Base-by-base conservation (phyloP, 2,329 filamentous ascomycete genomes). In the Alternaria brassicicola region DNA sequence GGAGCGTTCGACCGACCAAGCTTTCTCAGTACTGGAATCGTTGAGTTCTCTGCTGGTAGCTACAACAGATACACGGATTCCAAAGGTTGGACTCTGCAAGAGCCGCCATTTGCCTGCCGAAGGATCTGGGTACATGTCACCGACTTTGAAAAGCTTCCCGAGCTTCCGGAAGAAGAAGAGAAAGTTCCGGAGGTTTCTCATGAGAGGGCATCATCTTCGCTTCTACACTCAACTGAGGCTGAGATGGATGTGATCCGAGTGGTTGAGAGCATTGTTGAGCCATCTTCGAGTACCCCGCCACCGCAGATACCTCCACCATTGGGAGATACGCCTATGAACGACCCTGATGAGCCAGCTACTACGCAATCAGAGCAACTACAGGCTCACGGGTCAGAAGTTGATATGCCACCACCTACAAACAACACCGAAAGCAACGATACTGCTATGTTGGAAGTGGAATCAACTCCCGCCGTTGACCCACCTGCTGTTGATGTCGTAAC, bases 311-410 rank as follows among this genome's bases (percentile, higher is more conserved):
- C 51, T 33, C 26, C 62, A n/a, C 60, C 46, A 2, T 59, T 59
- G 17, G 73, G 75, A 53, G 77, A 79, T 45, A 77, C 76, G 17
- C 72, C 72, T 10, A 79, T 79, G 77, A 77, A 73, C 39, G 77
- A 77, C 47, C 68, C 70, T 13, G 76, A 76, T 46, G 76, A 75
- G 35, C 59, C 65, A 1, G 42, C 46, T 30, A 15, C 38, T 23
- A 50, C 45, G 10, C 58, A 35, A 19, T 10, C 30, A 21, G 54
- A 58, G 28, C 55, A 51, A 15, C 33, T 55, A 8, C 52, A 53
- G 33, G 52, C 51, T 17, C 47, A 55, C 25, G 41, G 49, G 17
- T 13, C 48, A 15, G 59, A 65, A 5, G 47, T 53, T 23, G 51
- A 61, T 39, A 23, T 4, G 6, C 36, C 19, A 39, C 42, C 30